Base-by-base conservation (phyloP, 208 protist species). In the Leishmania martiniquensis region DNA sequence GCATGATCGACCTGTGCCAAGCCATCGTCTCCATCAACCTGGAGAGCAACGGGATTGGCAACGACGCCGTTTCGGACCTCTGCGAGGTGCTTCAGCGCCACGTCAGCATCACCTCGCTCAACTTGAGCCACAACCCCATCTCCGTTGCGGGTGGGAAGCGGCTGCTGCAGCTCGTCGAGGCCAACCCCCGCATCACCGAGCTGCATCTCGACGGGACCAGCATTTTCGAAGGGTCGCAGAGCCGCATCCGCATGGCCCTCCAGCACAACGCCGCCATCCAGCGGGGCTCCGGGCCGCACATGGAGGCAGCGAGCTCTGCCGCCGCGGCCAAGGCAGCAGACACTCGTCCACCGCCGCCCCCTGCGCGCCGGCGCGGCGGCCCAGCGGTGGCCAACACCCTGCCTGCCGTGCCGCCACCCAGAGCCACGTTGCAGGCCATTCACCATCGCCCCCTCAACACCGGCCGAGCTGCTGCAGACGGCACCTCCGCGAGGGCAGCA, bases 21-120 rank as follows among this genome's bases (percentile, higher is more conserved):
- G 95, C 93, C 4, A 81, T 97, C 34, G 89, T 81, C 12, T 75
- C 76, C n/a, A 81, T 98, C 47, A 89, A 95, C 76, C 72, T 98
- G 0, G 86, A 91, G 34, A 85, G 85, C 65, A 98, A 98, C 81
- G 95, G 95, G 2, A 88, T 89, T n/a, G 82, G 87, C 80, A 98
- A 98, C 82, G 85, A 87, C 49, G 87, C 86, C 22, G 93, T 97
- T 7, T 65, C 80, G 4, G 25, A 63, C 34, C 88, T 97, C 25
- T 97, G 89, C 75, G 83, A 74, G 1, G 91, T 94, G 63, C 79
- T 96, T 13, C 65, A 89, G 78, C 76, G 65, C n/a, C 95, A 98
- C 87, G 72, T 92, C 57, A 85, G 91, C 69, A 66, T 96, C 45
- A 60, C 84, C 37, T 84, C 82, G 12, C 29, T 98, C 54, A 94